Conservation (phyloP, 1,284 basidiomycete species). For the Irpex lacteus region DNA sequence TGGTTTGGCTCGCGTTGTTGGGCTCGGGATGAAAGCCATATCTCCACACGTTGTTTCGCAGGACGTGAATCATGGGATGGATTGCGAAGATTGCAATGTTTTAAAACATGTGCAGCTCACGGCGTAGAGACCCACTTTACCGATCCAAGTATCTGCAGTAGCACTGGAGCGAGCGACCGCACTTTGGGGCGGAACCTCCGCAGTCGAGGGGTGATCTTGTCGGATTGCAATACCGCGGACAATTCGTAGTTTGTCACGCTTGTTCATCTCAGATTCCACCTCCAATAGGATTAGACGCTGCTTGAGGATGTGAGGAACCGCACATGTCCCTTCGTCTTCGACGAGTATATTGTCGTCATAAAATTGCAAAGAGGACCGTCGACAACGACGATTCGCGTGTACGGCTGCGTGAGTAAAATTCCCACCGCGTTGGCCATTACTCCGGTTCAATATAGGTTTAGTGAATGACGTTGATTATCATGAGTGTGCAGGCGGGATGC, state of each 20-base stretch:
- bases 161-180: background rate
- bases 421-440: background rate
- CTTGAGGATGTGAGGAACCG: background rate
- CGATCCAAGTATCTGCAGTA: background rate
- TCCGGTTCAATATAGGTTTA: background rate
- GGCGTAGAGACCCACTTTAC: background rate
- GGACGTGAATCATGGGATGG: no score
- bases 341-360: background rate
- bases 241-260: background rate
- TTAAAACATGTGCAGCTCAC: background rate
- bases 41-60: background rate
- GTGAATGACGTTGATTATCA: background rate
- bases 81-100: background rate
- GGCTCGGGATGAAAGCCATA: background rate
- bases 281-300: background rate
- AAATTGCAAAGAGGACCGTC: background rate
- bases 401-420: background rate
- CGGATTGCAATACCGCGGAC: background rate
- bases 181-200: background rate
- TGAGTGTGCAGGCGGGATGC: background rate
- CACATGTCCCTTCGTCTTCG: background rate
- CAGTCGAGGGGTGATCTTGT: background rate
- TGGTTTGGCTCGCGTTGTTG: background rate
- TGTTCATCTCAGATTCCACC: background rate
- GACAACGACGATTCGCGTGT: background rate